Evolutionary conservation across 2,329 filamentous ascomycete species (phyloP), one percentile per base, ranked within the genome.

Genomic region (Beauveria varroae): DNA sequence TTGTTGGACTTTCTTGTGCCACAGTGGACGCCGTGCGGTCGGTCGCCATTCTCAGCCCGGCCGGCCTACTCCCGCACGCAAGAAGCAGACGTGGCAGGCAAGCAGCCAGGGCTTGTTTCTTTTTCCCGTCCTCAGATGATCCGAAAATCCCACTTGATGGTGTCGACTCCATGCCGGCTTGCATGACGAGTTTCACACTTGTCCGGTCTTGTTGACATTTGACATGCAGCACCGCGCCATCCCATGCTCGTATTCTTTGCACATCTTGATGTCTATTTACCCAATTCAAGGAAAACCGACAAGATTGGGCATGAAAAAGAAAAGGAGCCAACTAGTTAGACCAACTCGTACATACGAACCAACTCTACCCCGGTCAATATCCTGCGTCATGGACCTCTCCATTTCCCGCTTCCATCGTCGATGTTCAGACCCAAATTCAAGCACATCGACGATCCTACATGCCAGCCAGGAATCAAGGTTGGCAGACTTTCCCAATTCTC

Each of bases 381-480:
- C 6, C 22, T 51, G 57, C 57, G 57, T 60, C 57, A 60, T 60
- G n/a, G 40, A 60, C 57, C 40, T 52, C 41, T 52, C 37, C 14
- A n/a, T 22, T 30, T 14, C 49, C 6, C 44, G 30, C 18, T 10
- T 14, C 18, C 16, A 54, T 54, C 57, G 49, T 60, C 57, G 50
- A 60, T 60, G 16, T 37, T 53, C 37, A 3, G 41, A 41, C 50
- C 26, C 24, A 53, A 26, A 53, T 26, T 28, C 5, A 14, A 37
- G 34, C 12, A 37, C 34, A 37, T 37, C 34, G 34, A 43, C 49
- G 57, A 60, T 60, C 57, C 50, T 44, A 52, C 37, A 18, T 54
- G 41, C 49, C 20, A 47, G n/a, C 50, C 47, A 10, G n/a, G 7
- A 37, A 24, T 30, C 44, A 49, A 50, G 55, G 44, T 28, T 50